phyloP scores from a whole-genome alignment of 305 asterid genomes.

The Fraxinus platypoda region DNA sequence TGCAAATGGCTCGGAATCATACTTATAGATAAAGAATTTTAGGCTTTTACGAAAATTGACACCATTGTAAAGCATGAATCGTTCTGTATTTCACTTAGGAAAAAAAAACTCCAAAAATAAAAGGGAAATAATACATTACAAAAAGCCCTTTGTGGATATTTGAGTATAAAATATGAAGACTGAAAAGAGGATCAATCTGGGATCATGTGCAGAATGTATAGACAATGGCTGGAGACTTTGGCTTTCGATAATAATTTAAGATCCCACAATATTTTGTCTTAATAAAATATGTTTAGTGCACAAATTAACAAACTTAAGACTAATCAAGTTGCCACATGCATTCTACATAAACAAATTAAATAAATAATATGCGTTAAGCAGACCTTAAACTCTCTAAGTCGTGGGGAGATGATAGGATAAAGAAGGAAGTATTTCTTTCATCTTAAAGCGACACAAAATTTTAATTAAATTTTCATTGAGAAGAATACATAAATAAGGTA shows the following conservation, averaged over 20 bases:
- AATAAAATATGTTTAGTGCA: background rate
- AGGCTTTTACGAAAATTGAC: background rate
- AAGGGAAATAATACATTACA: background rate
- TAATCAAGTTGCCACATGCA: constrained; percentile 43
- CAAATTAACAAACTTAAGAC: background rate
- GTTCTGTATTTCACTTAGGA: background rate
- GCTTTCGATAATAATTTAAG: constrained; percentile 27
- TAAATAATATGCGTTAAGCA: constrained; percentile 1
- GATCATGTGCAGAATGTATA: constrained; percentile 44
- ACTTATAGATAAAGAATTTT: background rate
- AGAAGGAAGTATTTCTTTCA: background rate
- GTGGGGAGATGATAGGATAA: background rate
- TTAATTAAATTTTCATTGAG: background rate
- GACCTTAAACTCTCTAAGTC: background rate
- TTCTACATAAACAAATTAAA: constrained; percentile 23
- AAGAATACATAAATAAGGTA: too few relatives aligned
- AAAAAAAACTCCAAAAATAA: too few relatives aligned
- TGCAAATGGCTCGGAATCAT: background rate
- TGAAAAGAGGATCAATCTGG: constrained; percentile 43
- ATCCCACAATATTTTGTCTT: constrained; percentile 21
- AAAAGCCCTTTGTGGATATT: constrained; percentile 21
- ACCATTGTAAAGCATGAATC: background rate
- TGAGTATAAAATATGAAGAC: constrained; percentile 17
- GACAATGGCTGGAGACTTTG: constrained; percentile 40
- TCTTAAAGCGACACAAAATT: background rate